Evolutionary conservation across 768 basidiomycete genomes (phyloP).

Genomic region (Suillus occidentalis): DNA sequence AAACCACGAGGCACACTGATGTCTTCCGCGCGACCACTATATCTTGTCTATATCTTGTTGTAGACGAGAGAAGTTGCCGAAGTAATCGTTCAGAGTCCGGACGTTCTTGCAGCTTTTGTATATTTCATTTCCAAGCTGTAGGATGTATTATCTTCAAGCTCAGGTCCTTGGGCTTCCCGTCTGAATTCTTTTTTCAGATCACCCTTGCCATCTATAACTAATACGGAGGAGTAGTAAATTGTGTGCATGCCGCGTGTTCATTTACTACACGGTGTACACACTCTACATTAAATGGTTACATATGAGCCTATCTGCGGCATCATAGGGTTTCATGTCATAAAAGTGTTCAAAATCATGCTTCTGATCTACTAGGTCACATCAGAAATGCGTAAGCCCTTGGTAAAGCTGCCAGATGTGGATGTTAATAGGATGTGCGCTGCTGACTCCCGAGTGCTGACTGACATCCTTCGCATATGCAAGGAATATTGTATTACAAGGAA

Average conservation of each 20-base stretch:
- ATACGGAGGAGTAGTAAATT: not conserved
- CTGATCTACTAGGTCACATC: not conserved
- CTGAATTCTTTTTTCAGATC: slow-evolving; percentile 1
- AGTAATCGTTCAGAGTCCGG: slow-evolving; percentile 12
- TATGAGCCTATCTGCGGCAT: not conserved
- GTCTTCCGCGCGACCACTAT: slow-evolving; percentile 9
- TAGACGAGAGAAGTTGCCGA: slow-evolving; percentile 11
- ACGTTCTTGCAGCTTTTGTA: not conserved
- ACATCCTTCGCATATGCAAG: not conserved
- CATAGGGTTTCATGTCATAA: not conserved
- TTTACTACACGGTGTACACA: not conserved
- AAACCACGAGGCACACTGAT: slow-evolving; percentile 11
- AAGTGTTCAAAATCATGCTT: not conserved
- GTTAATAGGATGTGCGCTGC: not conserved
- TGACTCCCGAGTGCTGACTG: not conserved
- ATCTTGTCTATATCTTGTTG: slow-evolving; percentile 12
- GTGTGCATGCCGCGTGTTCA: not conserved
- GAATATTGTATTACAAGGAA: not conserved
- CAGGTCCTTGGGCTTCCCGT: not conserved
- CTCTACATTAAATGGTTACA: not conserved
- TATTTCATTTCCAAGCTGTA: slow-evolving; percentile 2
- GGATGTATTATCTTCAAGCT: not conserved
- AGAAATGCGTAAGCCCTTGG: not conserved
- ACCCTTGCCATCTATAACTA: not conserved
- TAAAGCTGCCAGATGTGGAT: not conserved